Conservation (phyloP, 345 rosid species). For the Bruguiera sexangula region DNA sequence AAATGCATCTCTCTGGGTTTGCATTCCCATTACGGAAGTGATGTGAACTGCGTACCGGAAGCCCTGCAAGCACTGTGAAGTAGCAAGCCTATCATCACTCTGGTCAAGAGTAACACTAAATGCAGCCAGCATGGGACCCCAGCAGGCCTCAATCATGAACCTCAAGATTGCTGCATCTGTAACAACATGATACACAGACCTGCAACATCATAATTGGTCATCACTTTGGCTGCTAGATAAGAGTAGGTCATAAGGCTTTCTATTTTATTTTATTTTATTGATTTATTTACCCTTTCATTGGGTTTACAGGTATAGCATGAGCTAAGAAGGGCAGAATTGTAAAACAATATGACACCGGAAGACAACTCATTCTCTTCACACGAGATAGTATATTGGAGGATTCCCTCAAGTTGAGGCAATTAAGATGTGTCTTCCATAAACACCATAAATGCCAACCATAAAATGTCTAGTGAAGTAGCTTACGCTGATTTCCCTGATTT, state of each 20-base stretch:
- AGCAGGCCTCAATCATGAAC: slow-evolving; percentile 96
- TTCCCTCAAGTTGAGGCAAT: not conserved
- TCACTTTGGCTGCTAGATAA: not conserved
- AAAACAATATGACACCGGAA: not conserved
- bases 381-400: not conserved
- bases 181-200: slow-evolving; percentile 75
- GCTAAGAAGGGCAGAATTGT: too few species aligned
- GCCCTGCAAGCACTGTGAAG: slow-evolving; percentile 84
- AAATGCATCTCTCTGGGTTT: slow-evolving; percentile 98
- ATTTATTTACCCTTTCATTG: too few species aligned
- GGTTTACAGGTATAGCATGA: not conserved
- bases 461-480: slow-evolving; percentile 22
- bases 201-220: slow-evolving; percentile 29
- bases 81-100: slow-evolving; percentile 88
- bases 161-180: slow-evolving; percentile 82
- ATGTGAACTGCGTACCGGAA: slow-evolving; percentile 83
- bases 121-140: slow-evolving; percentile 98
- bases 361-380: not conserved
- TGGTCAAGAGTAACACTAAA: slow-evolving; percentile 92
- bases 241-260: not conserved
- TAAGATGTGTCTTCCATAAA: not conserved
- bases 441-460: not conserved
- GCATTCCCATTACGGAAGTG: slow-evolving; percentile 94
- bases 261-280: too few species aligned
- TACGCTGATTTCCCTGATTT: slow-evolving; percentile 92